Conservation (phyloP, 2,329 filamentous ascomycete genomes). For the Juglanconis sp. region DNA sequence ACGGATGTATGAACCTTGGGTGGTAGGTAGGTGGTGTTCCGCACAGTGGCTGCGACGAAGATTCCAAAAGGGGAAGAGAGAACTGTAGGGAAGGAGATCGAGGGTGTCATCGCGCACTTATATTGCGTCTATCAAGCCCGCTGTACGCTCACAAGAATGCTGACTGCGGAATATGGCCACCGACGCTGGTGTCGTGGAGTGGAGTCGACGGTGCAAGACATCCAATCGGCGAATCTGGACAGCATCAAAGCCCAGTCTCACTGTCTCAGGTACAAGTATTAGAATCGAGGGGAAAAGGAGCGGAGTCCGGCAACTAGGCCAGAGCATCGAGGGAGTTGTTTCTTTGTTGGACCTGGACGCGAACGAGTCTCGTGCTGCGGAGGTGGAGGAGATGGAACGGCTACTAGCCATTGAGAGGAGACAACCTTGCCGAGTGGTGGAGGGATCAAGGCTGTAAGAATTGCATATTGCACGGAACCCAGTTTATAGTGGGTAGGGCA, state of each 20-base stretch:
- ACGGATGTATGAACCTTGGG: not conserved
- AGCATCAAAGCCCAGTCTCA: not conserved
- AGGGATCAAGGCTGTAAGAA: conserved; percentile 6
- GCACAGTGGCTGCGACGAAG: not conserved
- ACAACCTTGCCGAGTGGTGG: conserved; percentile 1
- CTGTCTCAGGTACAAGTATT: not conserved
- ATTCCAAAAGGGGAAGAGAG: conserved; percentile 4
- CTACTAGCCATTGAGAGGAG: conserved; percentile 2
- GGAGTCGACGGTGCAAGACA: not conserved
- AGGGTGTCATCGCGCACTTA: conserved; percentile 10
- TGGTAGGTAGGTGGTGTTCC: not conserved
- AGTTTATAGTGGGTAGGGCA: not conserved
- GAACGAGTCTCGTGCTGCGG: conserved; percentile 4
- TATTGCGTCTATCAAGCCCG: conserved; percentile 6
- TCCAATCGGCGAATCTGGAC: conserved; percentile 10
- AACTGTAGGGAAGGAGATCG: not conserved
- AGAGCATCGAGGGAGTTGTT: not conserved
- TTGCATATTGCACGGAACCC: not conserved
- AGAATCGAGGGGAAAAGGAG: not conserved
- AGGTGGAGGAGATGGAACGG: not conserved
- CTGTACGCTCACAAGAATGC: not conserved
- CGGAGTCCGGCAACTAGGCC: conserved; percentile 4
- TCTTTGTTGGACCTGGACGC: conserved; percentile 1
- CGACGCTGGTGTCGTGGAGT: conserved; percentile 14
- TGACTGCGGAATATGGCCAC: conserved; percentile 12